Evolutionary conservation across 176 grass and related monocot genomes (phyloP).

Genomic region (Guadua angustifolia): DNA sequence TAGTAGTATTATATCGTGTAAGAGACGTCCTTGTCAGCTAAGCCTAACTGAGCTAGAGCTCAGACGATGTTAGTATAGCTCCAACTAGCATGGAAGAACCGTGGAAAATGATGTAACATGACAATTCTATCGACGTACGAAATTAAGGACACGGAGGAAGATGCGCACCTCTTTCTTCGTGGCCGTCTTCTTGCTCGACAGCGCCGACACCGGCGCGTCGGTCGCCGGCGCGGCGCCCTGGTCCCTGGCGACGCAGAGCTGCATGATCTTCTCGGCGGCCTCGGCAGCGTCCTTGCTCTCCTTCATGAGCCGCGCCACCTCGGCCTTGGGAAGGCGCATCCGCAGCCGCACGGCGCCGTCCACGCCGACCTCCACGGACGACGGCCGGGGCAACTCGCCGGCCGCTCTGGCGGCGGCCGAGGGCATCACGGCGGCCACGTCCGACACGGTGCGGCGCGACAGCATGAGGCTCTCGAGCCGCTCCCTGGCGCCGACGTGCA

Average conservation of each 20-base stretch:
- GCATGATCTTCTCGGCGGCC: slow-evolving; percentile 87
- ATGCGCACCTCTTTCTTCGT: slow-evolving; percentile 74
- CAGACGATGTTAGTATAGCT: neutral
- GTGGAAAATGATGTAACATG: slow-evolving; percentile 16
- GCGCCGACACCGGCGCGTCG: slow-evolving; percentile 11
- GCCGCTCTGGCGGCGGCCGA: neutral
- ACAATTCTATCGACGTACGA: neutral
- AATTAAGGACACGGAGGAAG: neutral
- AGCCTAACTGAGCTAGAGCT: neutral
- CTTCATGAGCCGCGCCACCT: slow-evolving; percentile 89
- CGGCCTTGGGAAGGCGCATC: slow-evolving; percentile 75
- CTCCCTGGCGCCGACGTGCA: slow-evolving; percentile 77
- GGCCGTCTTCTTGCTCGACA: slow-evolving; percentile 27
- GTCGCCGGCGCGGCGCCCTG: neutral
- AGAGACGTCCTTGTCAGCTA: slow-evolving; percentile 8
- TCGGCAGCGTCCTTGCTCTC: slow-evolving; percentile 83
- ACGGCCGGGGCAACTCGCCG: neutral
- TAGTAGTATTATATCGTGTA: neutral
- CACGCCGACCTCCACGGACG: slow-evolving; percentile 58
- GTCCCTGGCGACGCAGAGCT: slow-evolving; percentile 77
- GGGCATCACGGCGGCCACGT: slow-evolving; percentile 53
- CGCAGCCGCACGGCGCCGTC: slow-evolving; percentile 77
- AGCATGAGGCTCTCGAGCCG: slow-evolving; percentile 92
- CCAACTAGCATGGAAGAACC: slow-evolving; percentile 33
- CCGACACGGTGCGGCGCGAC: slow-evolving; percentile 79